Base-by-base conservation (phyloP, 257 asterid genomes). In the Solanum medicagineum region DNA sequence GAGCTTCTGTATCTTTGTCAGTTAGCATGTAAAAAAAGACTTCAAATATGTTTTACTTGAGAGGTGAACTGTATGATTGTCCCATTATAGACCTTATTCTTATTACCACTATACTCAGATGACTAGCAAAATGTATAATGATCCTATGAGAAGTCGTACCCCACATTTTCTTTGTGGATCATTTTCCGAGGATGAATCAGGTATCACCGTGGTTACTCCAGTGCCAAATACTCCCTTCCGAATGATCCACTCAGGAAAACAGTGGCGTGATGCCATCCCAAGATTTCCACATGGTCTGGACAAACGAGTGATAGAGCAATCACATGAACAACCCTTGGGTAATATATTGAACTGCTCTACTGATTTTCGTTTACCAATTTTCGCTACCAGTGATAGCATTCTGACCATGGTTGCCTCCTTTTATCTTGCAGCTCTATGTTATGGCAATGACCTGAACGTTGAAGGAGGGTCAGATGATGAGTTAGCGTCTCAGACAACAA, bases 161-260 rank as follows among this genome's bases (percentile, higher is more conserved):
- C 88, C 90, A 57, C 99, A 95, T 90, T 90, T 89, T 85, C 96
- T 92, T 22, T 94, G 97, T 69, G 98, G 99, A 85, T 92, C 97
- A 56, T 80, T 96, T 40, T 80, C 83, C 79, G 98, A 93, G 89
- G 97, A 94, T 87, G 94, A 86, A 84, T 73, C 91, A n/a, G 87
- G 86, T 47, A 85, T 96, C 3, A 88, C 90, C 17, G 88, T 94
- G 29, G 88, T 89, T 81, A 92, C 85, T 81, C 95, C 97, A 15
- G 84, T 86, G 86, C 84, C 88, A 42, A 45, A 91, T 75, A 87
- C 87, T 81, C 91, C 90, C 13, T 86, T 91, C 79, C 85, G 85
- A 44, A 86, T 83, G 87, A 87, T 88, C 88, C 89, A 66, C 75
- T 80, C 88, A 32, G 62, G 66, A 20, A 81, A 70, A 70, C 88